Conservation (phyloP, 441 rosid species). For the Populus hybrid region DNA sequence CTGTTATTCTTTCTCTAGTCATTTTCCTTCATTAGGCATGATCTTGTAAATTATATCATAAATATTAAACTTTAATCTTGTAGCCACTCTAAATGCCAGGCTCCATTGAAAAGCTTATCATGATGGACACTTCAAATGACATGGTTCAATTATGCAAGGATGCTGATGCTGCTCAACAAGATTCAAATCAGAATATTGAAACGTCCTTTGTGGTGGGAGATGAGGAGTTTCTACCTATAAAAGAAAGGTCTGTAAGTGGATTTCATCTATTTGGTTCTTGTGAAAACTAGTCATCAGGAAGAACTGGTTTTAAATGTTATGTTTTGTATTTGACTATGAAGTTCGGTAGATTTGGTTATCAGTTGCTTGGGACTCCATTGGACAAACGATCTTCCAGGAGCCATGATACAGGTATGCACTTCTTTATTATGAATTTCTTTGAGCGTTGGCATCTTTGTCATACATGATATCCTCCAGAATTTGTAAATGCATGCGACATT, state of each 20-base stretch:
- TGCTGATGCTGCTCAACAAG: constrained; percentile 24
- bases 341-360: constrained; percentile 88
- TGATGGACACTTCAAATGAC: constrained; percentile 92
- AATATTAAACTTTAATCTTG: not conserved
- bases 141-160: constrained; percentile 74
- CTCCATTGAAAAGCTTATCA: constrained; percentile 77
- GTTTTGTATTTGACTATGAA: constrained; percentile 34
- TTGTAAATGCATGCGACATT: not conserved
- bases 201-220: constrained; percentile 78
- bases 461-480: not conserved
- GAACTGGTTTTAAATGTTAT: constrained; percentile 16
- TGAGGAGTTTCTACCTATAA: constrained; percentile 87
- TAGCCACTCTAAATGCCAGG: constrained; percentile 37
- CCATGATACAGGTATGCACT: constrained; percentile 81
- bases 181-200: constrained; percentile 42
- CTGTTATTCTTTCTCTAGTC: too few relatives aligned
- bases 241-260: constrained; percentile 56
- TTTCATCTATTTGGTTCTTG: not conserved
- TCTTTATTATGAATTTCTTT: not conserved
- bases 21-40: not conserved
- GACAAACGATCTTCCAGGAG: constrained; percentile 99
- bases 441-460: not conserved
- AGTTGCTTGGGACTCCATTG: constrained; percentile 97
- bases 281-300: constrained; percentile 1
- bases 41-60: not conserved